phyloP scores from a whole-genome alignment of 2,329 filamentous ascomycete genomes.

The Aspergillus pseudonomiae region DNA sequence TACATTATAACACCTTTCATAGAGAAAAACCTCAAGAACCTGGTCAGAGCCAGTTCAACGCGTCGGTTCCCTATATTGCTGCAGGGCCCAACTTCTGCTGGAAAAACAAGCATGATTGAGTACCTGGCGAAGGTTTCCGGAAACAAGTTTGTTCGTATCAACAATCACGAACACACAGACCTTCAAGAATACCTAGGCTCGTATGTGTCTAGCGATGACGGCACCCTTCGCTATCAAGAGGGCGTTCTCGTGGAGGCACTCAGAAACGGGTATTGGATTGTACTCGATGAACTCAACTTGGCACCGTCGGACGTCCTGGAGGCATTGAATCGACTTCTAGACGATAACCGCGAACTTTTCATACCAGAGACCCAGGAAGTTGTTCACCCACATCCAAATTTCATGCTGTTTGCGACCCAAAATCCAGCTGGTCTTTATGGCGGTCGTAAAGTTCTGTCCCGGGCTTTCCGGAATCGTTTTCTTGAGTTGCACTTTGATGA shows the following conservation, averaged over 20 bases:
- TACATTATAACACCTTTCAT: constrained; percentile 98
- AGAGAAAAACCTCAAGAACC: constrained; percentile 88
- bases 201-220: constrained; percentile 83
- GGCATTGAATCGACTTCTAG: constrained; percentile 89
- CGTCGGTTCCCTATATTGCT: constrained; percentile 90
- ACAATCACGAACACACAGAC: constrained; percentile 99
- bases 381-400: constrained; percentile 87
- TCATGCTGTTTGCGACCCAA: constrained; percentile 97
- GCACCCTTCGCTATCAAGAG: constrained; percentile 87
- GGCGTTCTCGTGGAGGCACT: constrained; percentile 91
- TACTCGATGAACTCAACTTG: constrained; percentile 94
- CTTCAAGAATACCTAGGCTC: constrained; percentile 96
- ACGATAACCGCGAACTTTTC: constrained; percentile 93
- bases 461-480: constrained; percentile 95
- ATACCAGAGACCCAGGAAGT: constrained; percentile 96
- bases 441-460: constrained; percentile 86
- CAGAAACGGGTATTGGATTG: constrained; percentile 93
- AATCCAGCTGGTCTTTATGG: constrained; percentile 96
- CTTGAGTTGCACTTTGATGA: constrained; percentile 97
- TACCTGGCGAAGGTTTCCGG: constrained; percentile 96
- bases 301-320: constrained; percentile 97
- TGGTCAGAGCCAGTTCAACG: constrained; percentile 91
- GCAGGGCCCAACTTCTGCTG: constrained; percentile 93
- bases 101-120: constrained; percentile 99
- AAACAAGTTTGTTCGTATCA: constrained; percentile 97